phyloP scores from a whole-genome alignment of 2,329 filamentous ascomycete genomes.

The Leptographium procerum region DNA sequence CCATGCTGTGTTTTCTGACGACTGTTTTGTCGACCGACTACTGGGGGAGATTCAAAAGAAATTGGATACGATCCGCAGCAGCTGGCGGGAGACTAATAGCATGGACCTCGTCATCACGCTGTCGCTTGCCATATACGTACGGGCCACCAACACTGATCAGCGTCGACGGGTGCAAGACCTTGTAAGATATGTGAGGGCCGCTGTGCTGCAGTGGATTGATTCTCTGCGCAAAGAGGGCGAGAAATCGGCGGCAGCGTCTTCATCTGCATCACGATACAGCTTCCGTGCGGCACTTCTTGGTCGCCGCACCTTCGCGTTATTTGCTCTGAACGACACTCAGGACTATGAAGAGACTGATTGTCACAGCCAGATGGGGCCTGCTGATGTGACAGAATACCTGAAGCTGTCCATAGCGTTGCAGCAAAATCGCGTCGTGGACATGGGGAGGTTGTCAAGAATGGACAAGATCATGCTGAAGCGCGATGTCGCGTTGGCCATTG shows the following conservation, averaged over 20 bases:
- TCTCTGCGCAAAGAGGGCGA: constrained; percentile 33
- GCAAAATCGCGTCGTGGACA: constrained; percentile 4
- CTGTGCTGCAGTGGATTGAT: constrained; percentile 38
- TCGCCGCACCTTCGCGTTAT: constrained; percentile 23
- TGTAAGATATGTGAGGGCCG: constrained; percentile 28
- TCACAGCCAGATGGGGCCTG: background rate
- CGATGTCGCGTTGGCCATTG: background rate
- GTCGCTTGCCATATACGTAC: constrained; percentile 26
- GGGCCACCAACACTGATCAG: constrained; percentile 9
- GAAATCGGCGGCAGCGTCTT: constrained; percentile 3
- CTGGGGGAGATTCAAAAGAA: constrained; percentile 30
- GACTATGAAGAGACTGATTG: background rate
- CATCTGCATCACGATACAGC: constrained; percentile 27
- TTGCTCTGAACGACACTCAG: background rate
- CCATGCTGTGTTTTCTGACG: constrained; percentile 40
- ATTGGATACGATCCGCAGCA: constrained; percentile 34
- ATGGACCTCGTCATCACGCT: constrained; percentile 49
- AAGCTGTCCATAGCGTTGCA: constrained; percentile 6
- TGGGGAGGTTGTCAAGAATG: background rate
- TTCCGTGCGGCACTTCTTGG: constrained; percentile 48
- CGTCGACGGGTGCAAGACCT: constrained; percentile 17
- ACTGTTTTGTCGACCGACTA: constrained; percentile 35
- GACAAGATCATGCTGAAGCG: background rate
- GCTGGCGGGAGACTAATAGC: constrained; percentile 45
- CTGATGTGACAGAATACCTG: constrained; percentile 1